Conservation (phyloP, 2,329 filamentous ascomycete genomes). For the Diaporthe citrichinensis region DNA sequence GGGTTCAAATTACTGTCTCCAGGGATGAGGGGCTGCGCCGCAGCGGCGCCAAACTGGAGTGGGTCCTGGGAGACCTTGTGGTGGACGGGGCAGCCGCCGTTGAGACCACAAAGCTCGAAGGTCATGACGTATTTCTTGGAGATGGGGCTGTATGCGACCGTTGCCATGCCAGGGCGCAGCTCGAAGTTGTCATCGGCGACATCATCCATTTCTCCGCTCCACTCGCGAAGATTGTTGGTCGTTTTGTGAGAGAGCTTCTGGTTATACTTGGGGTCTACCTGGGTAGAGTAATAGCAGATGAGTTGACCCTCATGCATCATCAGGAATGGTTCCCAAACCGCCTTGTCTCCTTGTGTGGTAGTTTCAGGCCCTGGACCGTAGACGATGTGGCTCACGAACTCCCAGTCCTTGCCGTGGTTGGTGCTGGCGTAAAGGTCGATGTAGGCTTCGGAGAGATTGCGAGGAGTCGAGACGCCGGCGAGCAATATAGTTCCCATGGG, state of each 20-base stretch:
- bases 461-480: conserved; percentile 68
- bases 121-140: conserved; percentile 71
- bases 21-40: neutral
- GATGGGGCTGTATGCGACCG: conserved; percentile 69
- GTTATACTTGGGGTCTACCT: conserved; percentile 74
- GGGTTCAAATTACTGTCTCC: neutral
- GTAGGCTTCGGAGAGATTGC: conserved; percentile 72
- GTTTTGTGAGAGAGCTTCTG: conserved; percentile 79
- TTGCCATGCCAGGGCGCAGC: conserved; percentile 78
- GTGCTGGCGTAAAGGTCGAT: conserved; percentile 78
- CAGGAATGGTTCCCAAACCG: conserved; percentile 81
- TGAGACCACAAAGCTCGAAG: conserved; percentile 64
- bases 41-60: neutral
- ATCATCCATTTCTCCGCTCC: conserved; percentile 72
- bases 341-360: conserved; percentile 72
- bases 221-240: conserved; percentile 70
- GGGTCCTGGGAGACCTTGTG: conserved; percentile 11
- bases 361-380: conserved; percentile 71
- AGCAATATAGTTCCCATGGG: conserved; percentile 73
- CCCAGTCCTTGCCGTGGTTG: conserved; percentile 73
- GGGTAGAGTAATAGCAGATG: conserved; percentile 80
- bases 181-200: conserved; percentile 72
- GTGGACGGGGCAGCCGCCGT: conserved; percentile 11
- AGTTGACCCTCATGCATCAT: conserved; percentile 69
- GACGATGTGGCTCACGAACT: conserved; percentile 76